These are phyloP conservation scores for Williopsis jadinii DNA, from an alignment of 1,139 yeast species.

Conservation along the genomic window DNA sequence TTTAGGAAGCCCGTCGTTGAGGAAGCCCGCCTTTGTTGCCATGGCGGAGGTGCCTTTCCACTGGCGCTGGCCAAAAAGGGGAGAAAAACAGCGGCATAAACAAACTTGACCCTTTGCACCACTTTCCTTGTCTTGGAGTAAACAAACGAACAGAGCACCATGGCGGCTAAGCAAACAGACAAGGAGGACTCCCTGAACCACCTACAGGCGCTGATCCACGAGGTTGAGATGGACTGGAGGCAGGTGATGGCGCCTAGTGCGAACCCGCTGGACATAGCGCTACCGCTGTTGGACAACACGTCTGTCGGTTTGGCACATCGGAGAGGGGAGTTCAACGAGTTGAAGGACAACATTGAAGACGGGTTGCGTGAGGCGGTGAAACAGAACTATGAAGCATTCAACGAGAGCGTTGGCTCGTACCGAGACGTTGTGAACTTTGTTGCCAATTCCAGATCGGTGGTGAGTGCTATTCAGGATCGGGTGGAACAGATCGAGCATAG, in stretches of 20 bases:
- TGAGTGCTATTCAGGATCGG: conserved; percentile 43
- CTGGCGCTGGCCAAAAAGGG: too few relatives aligned
- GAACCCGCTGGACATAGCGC: conserved; percentile 79
- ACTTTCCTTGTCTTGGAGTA: too few relatives aligned
- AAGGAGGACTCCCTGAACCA: conserved; percentile 18
- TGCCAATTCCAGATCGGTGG: conserved; percentile 48
- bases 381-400: conserved; percentile 80
- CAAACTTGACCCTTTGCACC: too few relatives aligned
- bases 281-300: conserved; percentile 73
- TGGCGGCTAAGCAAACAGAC: too few relatives aligned
- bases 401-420: conserved; percentile 74
- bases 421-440: conserved; percentile 52
- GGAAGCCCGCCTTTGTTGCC: too few relatives aligned
- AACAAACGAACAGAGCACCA: too few relatives aligned
- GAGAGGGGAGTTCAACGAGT: conserved; percentile 46
- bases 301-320: conserved; percentile 84
- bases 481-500: conserved; percentile 25
- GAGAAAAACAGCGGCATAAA: too few relatives aligned
- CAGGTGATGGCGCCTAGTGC: conserved; percentile 38
- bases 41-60: too few relatives aligned
- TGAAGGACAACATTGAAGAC: conserved; percentile 47
- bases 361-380: conserved; percentile 67
- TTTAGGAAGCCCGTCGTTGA: too few relatives aligned
- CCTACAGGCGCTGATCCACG: conserved; percentile 19
- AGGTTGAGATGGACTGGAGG: conserved; percentile 30